Percentiles rank a stretch among this genome's conserved stretches.
Conservation (phyloP, 306 rosid genomes). For the Prunus kanzakura region DNA sequence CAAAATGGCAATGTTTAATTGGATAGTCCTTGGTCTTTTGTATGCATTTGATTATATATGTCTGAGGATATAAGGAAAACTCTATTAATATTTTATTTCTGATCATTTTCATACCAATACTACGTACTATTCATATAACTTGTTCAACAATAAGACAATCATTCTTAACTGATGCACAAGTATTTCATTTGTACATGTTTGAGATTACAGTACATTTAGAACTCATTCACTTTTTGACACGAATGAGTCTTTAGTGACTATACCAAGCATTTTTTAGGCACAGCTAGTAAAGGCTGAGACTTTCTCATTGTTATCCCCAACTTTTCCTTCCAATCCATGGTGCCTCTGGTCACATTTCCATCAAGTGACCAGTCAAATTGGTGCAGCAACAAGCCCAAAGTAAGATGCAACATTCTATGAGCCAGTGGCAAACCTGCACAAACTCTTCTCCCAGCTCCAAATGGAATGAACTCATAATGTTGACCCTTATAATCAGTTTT, state of each 20-base stretch:
- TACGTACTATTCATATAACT: no score
- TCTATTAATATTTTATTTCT: no score
- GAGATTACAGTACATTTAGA: no score
- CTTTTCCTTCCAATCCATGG: conserved; percentile 36
- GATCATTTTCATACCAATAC: no score
- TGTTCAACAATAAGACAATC: no score
- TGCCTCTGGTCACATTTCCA: not conserved
- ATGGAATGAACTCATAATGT: conserved; percentile 43
- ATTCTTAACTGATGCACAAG: no score
- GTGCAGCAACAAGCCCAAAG: conserved; percentile 44
- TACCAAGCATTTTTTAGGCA: conserved; percentile 24
- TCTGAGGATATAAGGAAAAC: no score
- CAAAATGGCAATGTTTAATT: no score
- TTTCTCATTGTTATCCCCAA: conserved; percentile 39
- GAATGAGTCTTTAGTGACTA: not conserved
- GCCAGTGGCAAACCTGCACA: conserved; percentile 52
- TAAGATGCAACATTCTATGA: conserved; percentile 37
- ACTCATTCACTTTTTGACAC: no score
- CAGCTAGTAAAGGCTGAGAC: conserved; percentile 30
- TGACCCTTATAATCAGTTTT: conserved; percentile 40
- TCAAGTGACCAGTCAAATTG: conserved; percentile 51
- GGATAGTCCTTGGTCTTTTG: no score
- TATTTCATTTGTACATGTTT: no score
- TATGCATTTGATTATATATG: no score
- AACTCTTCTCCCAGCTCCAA: conserved; percentile 51